Evolutionary conservation across 2,329 filamentous ascomycete genomes (phyloP).

Genomic region (Hypoxylon sp.): DNA sequence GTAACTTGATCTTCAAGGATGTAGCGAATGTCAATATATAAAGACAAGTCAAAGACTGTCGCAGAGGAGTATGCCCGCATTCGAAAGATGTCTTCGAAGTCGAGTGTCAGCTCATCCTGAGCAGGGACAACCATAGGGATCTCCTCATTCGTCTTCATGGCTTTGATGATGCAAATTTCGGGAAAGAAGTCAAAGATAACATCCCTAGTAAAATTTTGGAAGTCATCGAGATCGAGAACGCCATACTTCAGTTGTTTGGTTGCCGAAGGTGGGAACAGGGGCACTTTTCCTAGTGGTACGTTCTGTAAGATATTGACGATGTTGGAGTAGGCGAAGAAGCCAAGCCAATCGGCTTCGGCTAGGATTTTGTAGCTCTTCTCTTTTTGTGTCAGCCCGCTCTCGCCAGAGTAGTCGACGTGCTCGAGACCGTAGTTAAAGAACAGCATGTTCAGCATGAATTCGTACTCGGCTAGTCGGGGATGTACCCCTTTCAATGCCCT

Average conservation of each 20-base stretch:
- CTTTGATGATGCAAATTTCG: slow-evolving; percentile 46
- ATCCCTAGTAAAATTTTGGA: slow-evolving; percentile 34
- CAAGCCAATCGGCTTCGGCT: slow-evolving; percentile 49
- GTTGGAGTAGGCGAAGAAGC: slow-evolving; percentile 38
- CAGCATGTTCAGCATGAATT: slow-evolving; percentile 46
- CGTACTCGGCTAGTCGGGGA: slow-evolving; percentile 38
- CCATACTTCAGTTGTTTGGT: slow-evolving; percentile 38
- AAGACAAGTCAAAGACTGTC: slow-evolving; percentile 48
- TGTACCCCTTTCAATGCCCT: slow-evolving; percentile 30
- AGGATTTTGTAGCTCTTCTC: slow-evolving; percentile 45
- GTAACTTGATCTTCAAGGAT: slow-evolving; percentile 45
- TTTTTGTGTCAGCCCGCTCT: slow-evolving; percentile 31
- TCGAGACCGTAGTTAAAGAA: slow-evolving; percentile 46
- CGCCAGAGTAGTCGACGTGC: slow-evolving; percentile 47
- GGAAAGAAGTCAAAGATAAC: slow-evolving; percentile 42
- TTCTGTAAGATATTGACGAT: slow-evolving; percentile 34
- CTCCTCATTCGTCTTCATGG: slow-evolving; percentile 43
- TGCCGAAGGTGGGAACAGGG: slow-evolving; percentile 31
- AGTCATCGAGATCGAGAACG: slow-evolving; percentile 31
- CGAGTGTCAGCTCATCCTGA: slow-evolving; percentile 48
- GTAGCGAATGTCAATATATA: slow-evolving; percentile 50
- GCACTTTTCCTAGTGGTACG: slow-evolving; percentile 45
- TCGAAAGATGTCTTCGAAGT: slow-evolving; percentile 42
- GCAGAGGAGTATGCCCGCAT: slow-evolving; percentile 39
- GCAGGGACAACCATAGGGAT: slow-evolving; percentile 38